Evolutionary conservation across 2,329 filamentous ascomycete species (phyloP).

Genomic region (Dothidotthia symphoricarpi): DNA sequence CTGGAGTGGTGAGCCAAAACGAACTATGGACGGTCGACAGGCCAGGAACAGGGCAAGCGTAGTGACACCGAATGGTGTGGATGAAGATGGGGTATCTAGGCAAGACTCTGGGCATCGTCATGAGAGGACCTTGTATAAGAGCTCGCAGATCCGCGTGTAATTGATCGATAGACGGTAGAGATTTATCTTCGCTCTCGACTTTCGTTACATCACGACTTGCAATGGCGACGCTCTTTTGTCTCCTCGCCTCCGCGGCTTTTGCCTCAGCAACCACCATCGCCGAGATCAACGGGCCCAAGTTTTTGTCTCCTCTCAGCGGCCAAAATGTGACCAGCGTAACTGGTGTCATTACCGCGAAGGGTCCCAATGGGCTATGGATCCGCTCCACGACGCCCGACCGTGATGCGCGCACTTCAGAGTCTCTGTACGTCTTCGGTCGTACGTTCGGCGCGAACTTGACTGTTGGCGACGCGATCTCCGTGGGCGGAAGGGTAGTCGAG

Average conservation of each 20-base stretch:
- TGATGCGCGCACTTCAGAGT: constrained; percentile 60
- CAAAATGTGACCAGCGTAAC: constrained; percentile 58
- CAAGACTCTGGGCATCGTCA: no score
- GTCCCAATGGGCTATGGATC: constrained; percentile 62
- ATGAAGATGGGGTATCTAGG: no score
- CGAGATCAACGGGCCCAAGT: constrained; percentile 68
- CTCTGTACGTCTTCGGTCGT: constrained; percentile 63
- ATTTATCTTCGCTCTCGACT: background rate
- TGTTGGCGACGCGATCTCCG: constrained; percentile 62
- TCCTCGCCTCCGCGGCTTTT: constrained; percentile 17
- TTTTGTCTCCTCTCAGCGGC: constrained; percentile 60
- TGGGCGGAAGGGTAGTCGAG: constrained; percentile 62
- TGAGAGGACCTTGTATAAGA: no score
- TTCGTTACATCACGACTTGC: background rate
- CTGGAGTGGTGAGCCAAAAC: no score
- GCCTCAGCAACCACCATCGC: constrained; percentile 38
- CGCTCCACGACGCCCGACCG: constrained; percentile 59
- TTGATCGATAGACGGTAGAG: background rate
- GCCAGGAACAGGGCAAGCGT: background rate
- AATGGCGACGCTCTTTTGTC: constrained; percentile 16
- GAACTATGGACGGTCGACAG: background rate
- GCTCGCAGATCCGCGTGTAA: background rate
- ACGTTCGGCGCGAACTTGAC: constrained; percentile 53
- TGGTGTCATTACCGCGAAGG: constrained; percentile 65
- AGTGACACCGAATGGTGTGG: no score